Evolutionary conservation across 192 early-diverging fungal species (phyloP), one percentile per base, ranked within the genome.

Genomic region (Coemansia sp.): DNA sequence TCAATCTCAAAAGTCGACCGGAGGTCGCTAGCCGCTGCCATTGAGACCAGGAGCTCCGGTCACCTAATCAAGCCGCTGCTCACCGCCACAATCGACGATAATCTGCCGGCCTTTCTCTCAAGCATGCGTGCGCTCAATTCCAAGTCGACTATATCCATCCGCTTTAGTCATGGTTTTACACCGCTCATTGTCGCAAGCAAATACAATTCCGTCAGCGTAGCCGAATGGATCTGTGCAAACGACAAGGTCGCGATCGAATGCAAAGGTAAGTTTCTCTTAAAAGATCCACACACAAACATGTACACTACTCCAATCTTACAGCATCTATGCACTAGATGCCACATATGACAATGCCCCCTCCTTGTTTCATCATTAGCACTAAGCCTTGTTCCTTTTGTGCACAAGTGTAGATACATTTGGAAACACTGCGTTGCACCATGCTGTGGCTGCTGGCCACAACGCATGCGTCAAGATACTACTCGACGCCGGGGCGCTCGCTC

Each of bases 351-450:
- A 11, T 13, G 7, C 18, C 2, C 48, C 12, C 21, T 57, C n/a
- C 10, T 42, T 42, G n/a, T n/a, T 9, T 2, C 12, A 9, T 42
- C 17, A 9, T 9, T 9, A 17, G 41, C 41, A 42, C 41, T 42
- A 42, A 42, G 9, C 41, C 14, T 13, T 2, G 6, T 2, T 27
- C 13, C 4, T 15, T 51, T 51, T 51, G 22, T 38, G 7, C 1
- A 33, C 15, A 7, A 13, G 7, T 61, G 38, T 66, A 77, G 73
- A 77, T 21, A 42, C 37, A 0, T 64, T 41, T n/a, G 68, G 73
- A 1, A 70, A 77, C 41, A 67, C 73, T 7, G 67, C 73, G 12
- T 38, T 77, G 18, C 73, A 77, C 34, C 60, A 77, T 24, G 67
- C 67, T 1, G 58, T 57, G 5, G 59, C 67, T 0, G 18, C 50